Evolutionary conservation across 2,329 filamentous ascomycete genomes (phyloP), one percentile per base, ranked within the genome.

Genomic region (Fusarium hostae): DNA sequence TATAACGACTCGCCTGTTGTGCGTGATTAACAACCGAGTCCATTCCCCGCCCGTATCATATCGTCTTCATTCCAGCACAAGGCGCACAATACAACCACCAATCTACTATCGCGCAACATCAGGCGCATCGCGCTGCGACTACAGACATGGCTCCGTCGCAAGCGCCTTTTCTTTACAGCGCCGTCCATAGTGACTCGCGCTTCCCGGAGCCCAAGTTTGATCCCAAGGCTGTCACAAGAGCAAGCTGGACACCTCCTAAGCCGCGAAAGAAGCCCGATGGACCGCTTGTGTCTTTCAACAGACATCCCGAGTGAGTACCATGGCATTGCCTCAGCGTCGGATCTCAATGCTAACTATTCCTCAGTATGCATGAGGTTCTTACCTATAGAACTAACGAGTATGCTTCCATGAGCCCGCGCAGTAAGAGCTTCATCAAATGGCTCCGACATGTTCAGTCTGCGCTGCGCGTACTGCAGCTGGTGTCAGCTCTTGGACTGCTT

Each of bases 191-290:
- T 75, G 86, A 89, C 78, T 82, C 85, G 51, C 86, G 86, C 74
- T 87, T 87, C 70, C 87, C 83, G 79, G 83, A 80, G 80, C 84
- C 77, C 77, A 83, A 79, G n/a, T 97, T 97, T 81, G 94, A 98
- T 77, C 95, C 95, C 52, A 97, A 95, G 81, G 92, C 93, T 66
- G 88, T 94, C 52, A 95, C 94, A 26, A 88, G 94, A 78, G 92
- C 93, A 69, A 95, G 92, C 82, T 93, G 89, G 85, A 84, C 89
- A 77, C 87, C 89, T 16, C 88, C 89, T 59, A 84, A 88, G 43
- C 85, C 82, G 30, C 90, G 87, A 77, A 86, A 88, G 44, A 91
- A 92, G 85, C 87, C 86, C 47, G 86, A 92, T 58, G 94, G 94
- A 0, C 94, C 94, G 16, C 83, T 97, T 71, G 83, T 98, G 70